Base-by-base conservation (phyloP, 805 yeast genomes). In the Candida vartiovaarae region DNA sequence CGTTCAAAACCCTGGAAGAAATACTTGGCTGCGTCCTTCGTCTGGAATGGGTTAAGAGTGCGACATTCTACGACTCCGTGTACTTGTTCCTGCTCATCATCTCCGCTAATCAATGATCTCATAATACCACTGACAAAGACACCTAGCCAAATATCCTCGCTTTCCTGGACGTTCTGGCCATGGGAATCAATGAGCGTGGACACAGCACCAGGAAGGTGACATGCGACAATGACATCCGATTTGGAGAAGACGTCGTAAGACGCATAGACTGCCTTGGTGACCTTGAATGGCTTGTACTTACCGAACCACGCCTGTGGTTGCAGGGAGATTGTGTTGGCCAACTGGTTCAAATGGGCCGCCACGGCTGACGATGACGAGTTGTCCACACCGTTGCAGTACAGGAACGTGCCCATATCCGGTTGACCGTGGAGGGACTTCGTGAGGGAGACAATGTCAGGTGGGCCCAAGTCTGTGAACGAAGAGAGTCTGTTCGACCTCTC, bases 241-340 rank as follows among this genome's bases (percentile, higher is more conserved):
- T 69, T 65, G n/a, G 51, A 41, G 57, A 93, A 88, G 23, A 84
- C 75, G 61, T 93, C 89, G 65, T 81, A 87, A 15, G 81, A 65
- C 39, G 86, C 80, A 56, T 80, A 82, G 0, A 84, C 76, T 38
- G 85, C 78, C 56, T 81, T 77, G n/a, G 79, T 76, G 8, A 85
- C 86, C 53, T 77, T 80, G 74, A 79, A 84, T 47, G 72, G 72
- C 55, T 76, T 84, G 49, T 71, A 73, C 57, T 80, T 86, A 10
- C 90, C 89, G 65, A 84, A 85, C 95, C 95, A 85, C 37, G 75
- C 66, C 60, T 85, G 95, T 5, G 80, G 78, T 30, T 75, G 66
- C 46, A 75, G 78, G 26, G 74, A 62, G 29, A 85, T 78, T 32
- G 80, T 67, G 43, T 76, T 84, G 31, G 88, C 82, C 50, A 85